Conservation (phyloP, 1,284 basidiomycete species). For the Blastosporella zonata region DNA sequence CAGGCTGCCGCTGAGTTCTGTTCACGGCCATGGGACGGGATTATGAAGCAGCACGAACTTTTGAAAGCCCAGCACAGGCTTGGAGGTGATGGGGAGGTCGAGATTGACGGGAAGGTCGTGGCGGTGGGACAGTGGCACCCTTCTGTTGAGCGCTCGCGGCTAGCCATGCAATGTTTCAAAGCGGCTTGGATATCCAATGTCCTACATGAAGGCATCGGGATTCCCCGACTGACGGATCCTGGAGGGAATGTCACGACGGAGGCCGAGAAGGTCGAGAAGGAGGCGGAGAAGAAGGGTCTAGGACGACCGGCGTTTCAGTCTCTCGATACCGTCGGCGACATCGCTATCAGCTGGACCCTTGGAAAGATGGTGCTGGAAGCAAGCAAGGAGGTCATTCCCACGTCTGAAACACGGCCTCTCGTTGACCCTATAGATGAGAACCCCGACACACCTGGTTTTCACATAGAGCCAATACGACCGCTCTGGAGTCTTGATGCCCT, state of each 20-base stretch:
- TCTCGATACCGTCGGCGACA: slow-evolving; percentile 86
- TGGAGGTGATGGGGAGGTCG: slow-evolving; percentile 61
- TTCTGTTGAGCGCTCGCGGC: slow-evolving; percentile 75
- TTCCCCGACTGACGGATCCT: slow-evolving; percentile 87
- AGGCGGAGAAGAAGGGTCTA: slow-evolving; percentile 80
- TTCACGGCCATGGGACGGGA: slow-evolving; percentile 72
- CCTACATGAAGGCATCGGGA: slow-evolving; percentile 92
- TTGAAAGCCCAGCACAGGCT: slow-evolving; percentile 44
- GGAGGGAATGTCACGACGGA: slow-evolving; percentile 69
- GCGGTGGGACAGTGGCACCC: slow-evolving; percentile 68
- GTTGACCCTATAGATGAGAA: slow-evolving; percentile 68
- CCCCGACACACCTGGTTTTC: slow-evolving; percentile 45
- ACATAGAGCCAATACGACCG: slow-evolving; percentile 59
- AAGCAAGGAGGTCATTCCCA: slow-evolving; percentile 72
- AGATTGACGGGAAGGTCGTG: slow-evolving; percentile 56
- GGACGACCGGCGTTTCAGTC: slow-evolving; percentile 84
- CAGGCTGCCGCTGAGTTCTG: slow-evolving; percentile 90
- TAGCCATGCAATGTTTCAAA: slow-evolving; percentile 99
- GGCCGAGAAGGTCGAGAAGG: slow-evolving; percentile 64
- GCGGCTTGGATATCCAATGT: slow-evolving; percentile 98
- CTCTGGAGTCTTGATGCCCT: slow-evolving; percentile 56
- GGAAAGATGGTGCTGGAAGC: slow-evolving; percentile 99
- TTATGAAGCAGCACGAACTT: slow-evolving; percentile 67
- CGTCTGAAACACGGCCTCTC: slow-evolving; percentile 49
- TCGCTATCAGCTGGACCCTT: slow-evolving; percentile 96